Evolutionary conservation across 2,329 filamentous ascomycete genomes (phyloP).

Genomic region (Dendryphion nanum): DNA sequence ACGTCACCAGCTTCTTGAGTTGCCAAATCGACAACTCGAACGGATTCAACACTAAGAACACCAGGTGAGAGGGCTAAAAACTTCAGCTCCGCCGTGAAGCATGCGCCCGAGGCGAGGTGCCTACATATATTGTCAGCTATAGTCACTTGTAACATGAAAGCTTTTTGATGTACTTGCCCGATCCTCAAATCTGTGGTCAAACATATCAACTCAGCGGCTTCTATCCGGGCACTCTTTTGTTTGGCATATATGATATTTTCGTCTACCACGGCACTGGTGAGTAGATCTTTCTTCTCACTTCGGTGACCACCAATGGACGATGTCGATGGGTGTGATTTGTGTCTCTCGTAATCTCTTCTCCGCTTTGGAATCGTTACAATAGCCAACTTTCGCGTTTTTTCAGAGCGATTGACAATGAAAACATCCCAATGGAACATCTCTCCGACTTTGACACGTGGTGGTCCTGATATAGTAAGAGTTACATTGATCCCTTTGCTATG

Average conservation of each 20-base stretch:
- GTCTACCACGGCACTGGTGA: constrained; percentile 68
- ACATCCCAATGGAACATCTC: constrained; percentile 71
- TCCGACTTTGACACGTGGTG: constrained; percentile 59
- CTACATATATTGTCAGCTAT: too few relatives aligned
- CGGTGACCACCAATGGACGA: constrained; percentile 40
- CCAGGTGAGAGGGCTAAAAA: constrained; percentile 69
- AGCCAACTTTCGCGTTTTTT: constrained; percentile 64
- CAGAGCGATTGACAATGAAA: constrained; percentile 72
- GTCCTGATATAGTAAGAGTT: constrained; percentile 71
- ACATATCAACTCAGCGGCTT: constrained; percentile 68
- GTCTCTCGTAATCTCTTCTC: constrained; percentile 48
- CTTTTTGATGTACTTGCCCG: constrained; percentile 53
- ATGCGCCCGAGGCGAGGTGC: constrained; percentile 68
- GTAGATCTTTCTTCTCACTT: constrained; percentile 32
- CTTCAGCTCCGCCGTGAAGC: constrained; percentile 69
- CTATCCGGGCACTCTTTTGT: constrained; percentile 64
- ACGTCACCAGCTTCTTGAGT: constrained; percentile 78
- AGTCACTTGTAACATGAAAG: constrained; percentile 15
- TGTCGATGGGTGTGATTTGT: constrained; percentile 43
- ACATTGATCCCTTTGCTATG: constrained; percentile 61
- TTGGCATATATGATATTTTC: constrained; percentile 70
- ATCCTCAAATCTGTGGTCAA: constrained; percentile 72
- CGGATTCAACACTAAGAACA: constrained; percentile 67
- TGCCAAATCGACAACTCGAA: constrained; percentile 70
- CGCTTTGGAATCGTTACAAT: constrained; percentile 67